Base-by-base conservation (phyloP, 345 rosid genomes). In the Gossypium sturtianum region DNA sequence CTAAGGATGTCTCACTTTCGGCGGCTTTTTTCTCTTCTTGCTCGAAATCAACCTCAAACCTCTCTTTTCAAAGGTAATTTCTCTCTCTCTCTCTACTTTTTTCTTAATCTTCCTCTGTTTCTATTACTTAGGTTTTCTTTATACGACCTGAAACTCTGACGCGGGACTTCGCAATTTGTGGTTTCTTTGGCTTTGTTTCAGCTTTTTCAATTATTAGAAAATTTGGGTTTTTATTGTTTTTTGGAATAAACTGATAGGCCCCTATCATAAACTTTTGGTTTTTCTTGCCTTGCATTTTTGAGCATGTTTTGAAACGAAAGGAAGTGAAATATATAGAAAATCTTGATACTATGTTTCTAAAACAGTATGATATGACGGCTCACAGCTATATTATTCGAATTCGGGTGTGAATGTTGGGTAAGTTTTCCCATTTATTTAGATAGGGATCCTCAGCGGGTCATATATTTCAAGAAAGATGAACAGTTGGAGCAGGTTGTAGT, bases 1-100 rank as follows among this genome's bases (percentile, higher is more conserved):
- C 73, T 11, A 29, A 80, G 82, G 83, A 80, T 80, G 13, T 70
- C 57, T 15, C 56, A 58, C 53, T 12, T 73, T 73, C 74, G 83
- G 47, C 82, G 80, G 34, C 70, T 83, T 57, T 60, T 76, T 5
- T 75, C 80, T 73, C 76, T 80, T 69, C 75, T 65, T 52, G 23
- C 60, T 73, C 72, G 68, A 15, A 75, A 45, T 43, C 86, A 60
- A 29, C 72, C 19, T 64, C 78, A 54, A 22, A 10, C 52, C 75
- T 79, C 78, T 52, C 38, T 75, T 12, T 52, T 71, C 19, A 67
- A 75, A 78, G 83, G 86, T 83, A 27, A 75, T 44, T 60, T 45
- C 23, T 9, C 9, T 17, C 3, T 17, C 3, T 6, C 7, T 4
- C 13, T 47, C 57, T 10, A 20, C 60, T 2, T 13, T 47, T 45